Conservation (phyloP, 2,329 filamentous ascomycete genomes). For the Fusarium coffeatum region DNA sequence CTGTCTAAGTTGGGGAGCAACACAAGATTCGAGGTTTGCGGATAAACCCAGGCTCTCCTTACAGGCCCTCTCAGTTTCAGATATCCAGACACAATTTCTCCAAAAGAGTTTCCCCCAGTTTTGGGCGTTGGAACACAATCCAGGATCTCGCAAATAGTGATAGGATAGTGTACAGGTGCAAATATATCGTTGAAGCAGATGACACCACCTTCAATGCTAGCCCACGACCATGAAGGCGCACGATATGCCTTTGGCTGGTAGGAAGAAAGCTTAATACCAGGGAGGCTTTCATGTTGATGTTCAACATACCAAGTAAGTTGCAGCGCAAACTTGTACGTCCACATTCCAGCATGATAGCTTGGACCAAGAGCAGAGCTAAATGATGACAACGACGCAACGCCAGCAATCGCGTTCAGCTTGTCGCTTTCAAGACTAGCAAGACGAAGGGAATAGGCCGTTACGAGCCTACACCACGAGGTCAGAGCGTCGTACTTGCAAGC, state of each 20-base stretch:
- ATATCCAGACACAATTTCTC: neutral
- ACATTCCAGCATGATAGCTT: neutral
- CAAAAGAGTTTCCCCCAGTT: rapidly evolving
- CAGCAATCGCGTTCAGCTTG: neutral
- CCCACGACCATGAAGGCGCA: slow-evolving; percentile 1
- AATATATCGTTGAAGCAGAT: neutral
- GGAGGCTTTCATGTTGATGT: neutral
- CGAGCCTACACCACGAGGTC: neutral
- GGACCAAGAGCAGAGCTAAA: neutral
- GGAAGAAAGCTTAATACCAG: neutral
- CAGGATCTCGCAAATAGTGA: neutral
- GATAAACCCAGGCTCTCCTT: neutral
- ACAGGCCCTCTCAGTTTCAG: neutral
- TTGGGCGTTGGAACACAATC: neutral
- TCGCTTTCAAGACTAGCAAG: neutral
- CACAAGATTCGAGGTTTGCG: neutral
- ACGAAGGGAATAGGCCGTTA: neutral
- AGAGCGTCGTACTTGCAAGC: neutral
- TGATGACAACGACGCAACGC: neutral
- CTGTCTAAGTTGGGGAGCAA: neutral
- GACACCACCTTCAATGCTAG: neutral
- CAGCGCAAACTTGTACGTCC: neutral
- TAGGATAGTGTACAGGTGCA: neutral
- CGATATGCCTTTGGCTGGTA: neutral
- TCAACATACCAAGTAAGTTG: neutral